Conservation (phyloP, 2,329 filamentous ascomycete genomes). For the Byssothecium circinans region DNA sequence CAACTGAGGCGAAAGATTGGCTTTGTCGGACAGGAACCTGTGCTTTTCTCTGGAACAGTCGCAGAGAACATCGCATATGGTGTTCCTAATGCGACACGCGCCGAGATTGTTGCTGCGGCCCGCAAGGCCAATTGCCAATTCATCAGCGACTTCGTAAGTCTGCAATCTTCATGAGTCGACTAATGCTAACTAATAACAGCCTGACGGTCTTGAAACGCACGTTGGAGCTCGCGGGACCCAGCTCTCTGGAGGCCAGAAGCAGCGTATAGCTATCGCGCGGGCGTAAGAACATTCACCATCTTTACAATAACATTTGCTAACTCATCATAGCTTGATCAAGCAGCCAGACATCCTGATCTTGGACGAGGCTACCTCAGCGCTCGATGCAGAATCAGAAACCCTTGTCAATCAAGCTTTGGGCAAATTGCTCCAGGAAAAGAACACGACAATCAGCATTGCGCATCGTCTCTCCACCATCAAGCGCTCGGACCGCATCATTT, state of each 20-base stretch:
- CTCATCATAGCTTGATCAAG: slow-evolving; percentile 66
- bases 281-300: slow-evolving; percentile 49
- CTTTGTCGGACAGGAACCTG: slow-evolving; percentile 93
- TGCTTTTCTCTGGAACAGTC: slow-evolving; percentile 83
- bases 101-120: slow-evolving; percentile 83
- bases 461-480: slow-evolving; percentile 97
- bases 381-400: slow-evolving; percentile 96
- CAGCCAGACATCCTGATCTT: slow-evolving; percentile 95
- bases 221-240: slow-evolving; percentile 92
- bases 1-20: slow-evolving; percentile 90
- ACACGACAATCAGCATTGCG: slow-evolving; percentile 96
- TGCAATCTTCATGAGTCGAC: neutral
- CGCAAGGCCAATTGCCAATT: slow-evolving; percentile 94
- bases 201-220: slow-evolving; percentile 90
- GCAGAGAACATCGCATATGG: slow-evolving; percentile 93
- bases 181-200: slow-evolving; percentile 49
- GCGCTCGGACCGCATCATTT: slow-evolving; percentile 90
- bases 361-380: slow-evolving; percentile 90
- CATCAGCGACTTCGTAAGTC: slow-evolving; percentile 81
- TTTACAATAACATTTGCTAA: neutral
- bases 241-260: slow-evolving; percentile 94
- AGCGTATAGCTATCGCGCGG: slow-evolving; percentile 94
- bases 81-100: slow-evolving; percentile 72
- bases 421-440: slow-evolving; percentile 78
- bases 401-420: slow-evolving; percentile 89